Evolutionary conservation across 768 basidiomycete species (phyloP).

Genomic region (Ephemerocybe angulata): DNA sequence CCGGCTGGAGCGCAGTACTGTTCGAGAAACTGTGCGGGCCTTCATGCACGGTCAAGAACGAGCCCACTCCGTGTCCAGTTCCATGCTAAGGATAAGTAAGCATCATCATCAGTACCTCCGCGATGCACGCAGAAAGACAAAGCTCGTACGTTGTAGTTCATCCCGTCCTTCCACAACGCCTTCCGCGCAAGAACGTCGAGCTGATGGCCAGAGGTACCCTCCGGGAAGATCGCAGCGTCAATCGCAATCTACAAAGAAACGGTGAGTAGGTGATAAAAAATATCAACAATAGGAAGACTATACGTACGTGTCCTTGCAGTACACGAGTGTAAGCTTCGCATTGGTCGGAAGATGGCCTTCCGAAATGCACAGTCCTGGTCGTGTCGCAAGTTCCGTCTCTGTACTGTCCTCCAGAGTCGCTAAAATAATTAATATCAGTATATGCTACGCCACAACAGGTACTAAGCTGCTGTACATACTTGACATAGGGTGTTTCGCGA

Average conservation of each 20-base stretch:
- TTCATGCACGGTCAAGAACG: slow-evolving; percentile 83
- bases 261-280: slow-evolving; percentile 19
- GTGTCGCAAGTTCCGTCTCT: slow-evolving; percentile 88
- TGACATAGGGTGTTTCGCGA: slow-evolving; percentile 79
- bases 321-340: slow-evolving; percentile 93
- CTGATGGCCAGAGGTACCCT: slow-evolving; percentile 79
- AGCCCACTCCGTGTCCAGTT: slow-evolving; percentile 87
- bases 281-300: slow-evolving; percentile 15
- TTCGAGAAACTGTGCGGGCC: slow-evolving; percentile 78
- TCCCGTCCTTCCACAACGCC: slow-evolving; percentile 81
- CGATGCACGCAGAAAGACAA: slow-evolving; percentile 4
- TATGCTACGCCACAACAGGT: neutral
- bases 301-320: slow-evolving; percentile 89
- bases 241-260: slow-evolving; percentile 71
- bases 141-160: slow-evolving; percentile 63
- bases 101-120: slow-evolving; percentile 7
- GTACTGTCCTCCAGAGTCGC: slow-evolving; percentile 91
- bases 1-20: slow-evolving; percentile 67
- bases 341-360: slow-evolving; percentile 80
- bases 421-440: slow-evolving; percentile 28
- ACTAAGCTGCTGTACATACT: slow-evolving; percentile 47
- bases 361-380: slow-evolving; percentile 81
- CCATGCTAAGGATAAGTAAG: slow-evolving; percentile 73
- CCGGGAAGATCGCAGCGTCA: slow-evolving; percentile 85
- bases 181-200: slow-evolving; percentile 88